A percentile compares a stretch with the other conserved stretches of the same genome.
Evolutionary conservation across 2,329 filamentous ascomycete species (phyloP).

Genomic region (Exophiala mesophila): DNA sequence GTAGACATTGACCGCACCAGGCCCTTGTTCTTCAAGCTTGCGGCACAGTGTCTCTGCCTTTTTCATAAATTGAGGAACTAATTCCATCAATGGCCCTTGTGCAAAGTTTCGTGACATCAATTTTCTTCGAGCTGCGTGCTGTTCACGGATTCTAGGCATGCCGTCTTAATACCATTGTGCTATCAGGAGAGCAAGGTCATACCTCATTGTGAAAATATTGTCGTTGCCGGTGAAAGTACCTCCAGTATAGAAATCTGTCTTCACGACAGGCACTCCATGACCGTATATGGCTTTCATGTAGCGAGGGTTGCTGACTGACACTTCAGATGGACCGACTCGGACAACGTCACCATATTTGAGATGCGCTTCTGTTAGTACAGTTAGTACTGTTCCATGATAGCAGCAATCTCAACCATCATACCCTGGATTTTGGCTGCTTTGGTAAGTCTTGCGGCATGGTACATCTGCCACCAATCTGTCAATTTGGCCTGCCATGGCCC

Average conservation of each 20-base stretch:
- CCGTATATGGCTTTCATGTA: slow-evolving; percentile 56
- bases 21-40: too few species aligned
- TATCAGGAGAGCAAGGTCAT: background rate
- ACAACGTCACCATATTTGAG: slow-evolving; percentile 10
- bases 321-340: slow-evolving; percentile 13
- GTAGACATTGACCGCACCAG: too few species aligned
- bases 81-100: too few species aligned
- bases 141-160: background rate
- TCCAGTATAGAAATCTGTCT: slow-evolving; percentile 5
- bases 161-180: background rate
- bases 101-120: too few species aligned
- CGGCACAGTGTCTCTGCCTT: too few species aligned
- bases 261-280: slow-evolving; percentile 16
- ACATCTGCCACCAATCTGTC: slow-evolving; percentile 8
- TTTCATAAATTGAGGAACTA: too few species aligned
- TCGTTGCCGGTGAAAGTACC: slow-evolving; percentile 6
- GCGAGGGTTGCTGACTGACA: slow-evolving; percentile 48
- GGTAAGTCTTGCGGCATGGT: background rate
- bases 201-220: slow-evolving; percentile 7
- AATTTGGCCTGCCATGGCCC: too few species aligned
- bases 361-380: slow-evolving; percentile 8
- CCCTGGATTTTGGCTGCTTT: slow-evolving; percentile 4
- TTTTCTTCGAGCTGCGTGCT: slow-evolving; percentile 1
- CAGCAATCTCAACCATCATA: too few species aligned
- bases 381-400: background rate